Evolutionary conservation across 2,329 filamentous ascomycete species (phyloP).

Genomic region (Aspergillus tamarii): DNA sequence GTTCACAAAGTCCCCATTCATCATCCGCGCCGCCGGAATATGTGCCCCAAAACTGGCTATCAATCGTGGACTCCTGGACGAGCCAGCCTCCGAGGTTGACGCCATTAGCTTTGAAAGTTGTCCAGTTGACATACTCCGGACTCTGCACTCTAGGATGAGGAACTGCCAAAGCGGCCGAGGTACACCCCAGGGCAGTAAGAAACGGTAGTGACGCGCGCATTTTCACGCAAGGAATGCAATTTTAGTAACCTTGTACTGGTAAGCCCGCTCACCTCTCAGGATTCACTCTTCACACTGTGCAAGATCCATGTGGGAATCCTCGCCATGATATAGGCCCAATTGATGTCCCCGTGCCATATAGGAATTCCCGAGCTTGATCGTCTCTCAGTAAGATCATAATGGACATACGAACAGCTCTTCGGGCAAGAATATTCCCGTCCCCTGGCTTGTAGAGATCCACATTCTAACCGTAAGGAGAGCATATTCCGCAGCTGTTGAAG

Average conservation of each 20-base stretch:
- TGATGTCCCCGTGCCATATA: not conserved
- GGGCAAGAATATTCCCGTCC: not conserved
- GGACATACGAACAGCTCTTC: not conserved
- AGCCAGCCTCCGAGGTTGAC: constrained; percentile 29
- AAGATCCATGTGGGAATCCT: not conserved
- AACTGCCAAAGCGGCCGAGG: constrained; percentile 1
- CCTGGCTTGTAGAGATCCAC: not conserved
- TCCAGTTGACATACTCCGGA: constrained; percentile 24
- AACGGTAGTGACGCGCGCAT: constrained; percentile 4
- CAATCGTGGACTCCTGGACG: constrained; percentile 30
- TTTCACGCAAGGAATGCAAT: not conserved
- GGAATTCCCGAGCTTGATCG: not conserved
- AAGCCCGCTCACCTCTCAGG: not conserved
- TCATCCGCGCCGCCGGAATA: constrained; percentile 25
- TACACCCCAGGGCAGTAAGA: constrained; percentile 6
- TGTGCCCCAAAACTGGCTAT: constrained; percentile 25
- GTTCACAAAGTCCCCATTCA: constrained; percentile 28
- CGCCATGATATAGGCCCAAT: not conserved
- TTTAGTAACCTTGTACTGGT: not conserved
- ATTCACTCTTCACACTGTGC: not conserved
- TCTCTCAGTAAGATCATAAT: not conserved
- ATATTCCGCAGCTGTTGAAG: not conserved
- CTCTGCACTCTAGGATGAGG: constrained; percentile 3
- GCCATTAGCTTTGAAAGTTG: constrained; percentile 20
- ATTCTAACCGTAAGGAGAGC: not conserved